phyloP scores from a whole-genome alignment of 495 filamentous ascomycete species.

The Penicillium subrubescens region DNA sequence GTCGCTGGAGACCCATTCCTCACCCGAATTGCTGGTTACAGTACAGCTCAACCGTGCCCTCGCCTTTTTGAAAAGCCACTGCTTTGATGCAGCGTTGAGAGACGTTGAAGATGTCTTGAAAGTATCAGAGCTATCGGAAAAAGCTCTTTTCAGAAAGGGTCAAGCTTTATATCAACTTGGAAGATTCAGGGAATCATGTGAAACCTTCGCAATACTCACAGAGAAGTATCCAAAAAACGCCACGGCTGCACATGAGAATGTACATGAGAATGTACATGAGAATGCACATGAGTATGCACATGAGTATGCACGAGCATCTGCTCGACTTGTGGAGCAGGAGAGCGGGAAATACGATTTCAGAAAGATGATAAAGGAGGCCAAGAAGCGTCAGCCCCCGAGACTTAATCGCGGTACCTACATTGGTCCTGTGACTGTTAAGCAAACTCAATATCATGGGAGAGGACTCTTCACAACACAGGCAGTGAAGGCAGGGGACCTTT shows the following conservation, averaged over 20 bases:
- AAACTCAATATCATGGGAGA: constrained; percentile 32
- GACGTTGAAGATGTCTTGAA: constrained; percentile 42
- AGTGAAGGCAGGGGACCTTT: constrained; percentile 53
- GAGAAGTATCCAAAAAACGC: constrained; percentile 28
- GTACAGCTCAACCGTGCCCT: constrained; percentile 49
- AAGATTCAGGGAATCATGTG: constrained; percentile 41
- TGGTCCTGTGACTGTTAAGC: constrained; percentile 31
- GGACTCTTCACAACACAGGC: constrained; percentile 52
- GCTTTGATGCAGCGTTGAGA: constrained; percentile 49
- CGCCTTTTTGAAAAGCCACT: constrained; percentile 42
- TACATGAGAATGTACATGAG: too few relatives aligned
- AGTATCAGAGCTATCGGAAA: constrained; percentile 35
- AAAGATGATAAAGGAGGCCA: constrained; percentile 38
- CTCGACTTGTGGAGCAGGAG: constrained; percentile 24
- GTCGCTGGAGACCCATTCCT: constrained; percentile 18
- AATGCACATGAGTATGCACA: too few relatives aligned
- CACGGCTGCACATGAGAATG: constrained; percentile 19
- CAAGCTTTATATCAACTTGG: constrained; percentile 48
- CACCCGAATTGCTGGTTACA: constrained; percentile 8
- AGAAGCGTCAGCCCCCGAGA: constrained; percentile 29
- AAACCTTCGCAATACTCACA: constrained; percentile 22
- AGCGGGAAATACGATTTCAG: constrained; percentile 49
- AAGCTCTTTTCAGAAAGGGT: constrained; percentile 48
- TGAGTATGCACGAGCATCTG: constrained; percentile 17
- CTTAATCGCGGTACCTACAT: constrained; percentile 53